phyloP scores from a whole-genome alignment of 2,329 filamentous ascomycete species.

The Diaporthe helianthi region DNA sequence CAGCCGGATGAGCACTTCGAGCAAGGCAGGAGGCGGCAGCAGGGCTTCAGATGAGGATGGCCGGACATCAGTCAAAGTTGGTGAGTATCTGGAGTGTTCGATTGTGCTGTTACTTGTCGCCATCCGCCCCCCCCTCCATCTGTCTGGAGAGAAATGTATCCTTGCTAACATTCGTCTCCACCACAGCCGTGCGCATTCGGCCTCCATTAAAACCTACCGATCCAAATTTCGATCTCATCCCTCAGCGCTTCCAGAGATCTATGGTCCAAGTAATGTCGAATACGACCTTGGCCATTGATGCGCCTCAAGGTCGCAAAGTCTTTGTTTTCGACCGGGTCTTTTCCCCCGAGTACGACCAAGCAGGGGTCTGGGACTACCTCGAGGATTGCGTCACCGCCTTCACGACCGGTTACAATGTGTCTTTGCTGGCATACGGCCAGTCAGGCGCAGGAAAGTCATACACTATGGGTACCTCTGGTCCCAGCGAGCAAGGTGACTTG shows the following conservation, averaged over 20 bases:
- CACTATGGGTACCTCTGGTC: constrained; percentile 96
- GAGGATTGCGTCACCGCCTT: constrained; percentile 90
- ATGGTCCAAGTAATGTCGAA: constrained; percentile 90
- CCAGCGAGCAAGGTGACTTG: constrained; percentile 73
- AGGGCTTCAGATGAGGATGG: constrained; percentile 88
- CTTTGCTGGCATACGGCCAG: constrained; percentile 94
- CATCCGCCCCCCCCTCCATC: neutral
- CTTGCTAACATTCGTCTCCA: constrained; percentile 31
- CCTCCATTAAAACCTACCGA: constrained; percentile 84
- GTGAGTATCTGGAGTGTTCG: constrained; percentile 62
- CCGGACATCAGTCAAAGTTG: constrained; percentile 94
- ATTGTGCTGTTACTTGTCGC: neutral
- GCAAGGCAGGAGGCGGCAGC: constrained; percentile 77
- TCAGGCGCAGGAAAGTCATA: constrained; percentile 98
- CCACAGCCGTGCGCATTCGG: constrained; percentile 85
- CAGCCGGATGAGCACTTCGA: constrained; percentile 85
- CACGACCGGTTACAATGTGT: constrained; percentile 97
- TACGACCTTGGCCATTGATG: constrained; percentile 87
- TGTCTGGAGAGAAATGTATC: neutral
- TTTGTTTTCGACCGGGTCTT: constrained; percentile 98
- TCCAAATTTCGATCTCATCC: constrained; percentile 93
- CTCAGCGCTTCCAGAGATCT: constrained; percentile 90
- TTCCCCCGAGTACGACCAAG: constrained; percentile 79
- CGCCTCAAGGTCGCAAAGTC: constrained; percentile 88
- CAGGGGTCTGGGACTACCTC: constrained; percentile 93